Evolutionary conservation across 768 basidiomycete species (phyloP).

Genomic region (Mycena alexandri): DNA sequence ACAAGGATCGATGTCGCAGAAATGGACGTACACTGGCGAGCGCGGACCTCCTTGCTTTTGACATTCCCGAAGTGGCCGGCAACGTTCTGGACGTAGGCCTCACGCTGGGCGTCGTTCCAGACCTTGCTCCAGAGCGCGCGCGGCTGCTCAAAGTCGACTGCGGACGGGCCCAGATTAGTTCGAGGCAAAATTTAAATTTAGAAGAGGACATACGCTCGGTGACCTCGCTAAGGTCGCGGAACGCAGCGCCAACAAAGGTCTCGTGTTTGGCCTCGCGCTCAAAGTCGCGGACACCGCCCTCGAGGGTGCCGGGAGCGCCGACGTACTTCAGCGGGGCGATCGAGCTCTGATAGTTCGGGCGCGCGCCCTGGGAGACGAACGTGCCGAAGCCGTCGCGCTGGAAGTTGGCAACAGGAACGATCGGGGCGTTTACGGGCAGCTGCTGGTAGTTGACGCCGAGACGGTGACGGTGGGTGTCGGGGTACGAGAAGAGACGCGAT

Average conservation of each 20-base stretch:
- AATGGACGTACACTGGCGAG: constrained; percentile 70
- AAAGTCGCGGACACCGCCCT: constrained; percentile 55
- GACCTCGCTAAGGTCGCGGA: constrained; percentile 77
- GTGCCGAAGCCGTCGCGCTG: constrained; percentile 85
- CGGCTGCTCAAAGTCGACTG: constrained; percentile 90
- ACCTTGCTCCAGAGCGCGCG: constrained; percentile 77
- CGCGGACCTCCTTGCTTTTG: constrained; percentile 72
- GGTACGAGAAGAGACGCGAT: constrained; percentile 95
- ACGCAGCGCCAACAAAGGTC: constrained; percentile 78
- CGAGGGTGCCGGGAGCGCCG: constrained; percentile 58
- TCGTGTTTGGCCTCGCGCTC: constrained; percentile 71
- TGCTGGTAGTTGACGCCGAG: constrained; percentile 87
- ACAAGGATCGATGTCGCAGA: background rate
- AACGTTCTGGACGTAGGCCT: constrained; percentile 77
- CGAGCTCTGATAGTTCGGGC: constrained; percentile 90
- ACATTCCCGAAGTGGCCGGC: constrained; percentile 71
- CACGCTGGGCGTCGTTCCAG: constrained; percentile 70
- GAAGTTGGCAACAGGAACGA: constrained; percentile 87
- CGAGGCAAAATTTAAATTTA: background rate
- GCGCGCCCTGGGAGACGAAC: constrained; percentile 82
- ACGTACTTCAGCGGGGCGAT: constrained; percentile 80
- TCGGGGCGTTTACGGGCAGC: constrained; percentile 87
- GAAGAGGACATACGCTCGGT: constrained; percentile 74
- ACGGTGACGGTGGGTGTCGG: constrained; percentile 89
- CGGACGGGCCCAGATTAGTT: background rate